Percentiles rank a stretch among this genome's conserved stretches.
Conservation (phyloP, 176 grass and related monocot genomes). For the Bolboschoenus planiculmis region DNA sequence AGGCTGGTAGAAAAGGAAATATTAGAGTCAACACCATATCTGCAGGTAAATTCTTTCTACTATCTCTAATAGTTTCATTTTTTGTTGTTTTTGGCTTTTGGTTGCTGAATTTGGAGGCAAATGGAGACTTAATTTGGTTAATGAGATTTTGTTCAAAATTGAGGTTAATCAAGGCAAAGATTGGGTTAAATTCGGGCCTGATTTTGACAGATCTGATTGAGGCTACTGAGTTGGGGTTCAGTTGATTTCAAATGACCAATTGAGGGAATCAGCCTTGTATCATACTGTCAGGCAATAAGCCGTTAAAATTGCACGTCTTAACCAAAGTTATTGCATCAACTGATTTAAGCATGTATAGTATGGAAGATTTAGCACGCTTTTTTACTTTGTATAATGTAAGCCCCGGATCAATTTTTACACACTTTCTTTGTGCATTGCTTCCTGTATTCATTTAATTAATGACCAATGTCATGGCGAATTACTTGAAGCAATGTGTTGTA, state of each 20-base stretch:
- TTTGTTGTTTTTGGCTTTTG: neutral
- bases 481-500: neutral
- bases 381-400: neutral
- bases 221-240: neutral
- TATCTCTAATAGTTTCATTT: neutral
- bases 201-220: neutral
- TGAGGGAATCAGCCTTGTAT: neutral
- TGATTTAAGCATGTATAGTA: neutral
- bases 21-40: slow-evolving; percentile 94
- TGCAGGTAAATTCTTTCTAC: slow-evolving; percentile 39
- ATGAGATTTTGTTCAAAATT: neutral
- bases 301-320: neutral
- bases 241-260: neutral
- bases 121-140: neutral
- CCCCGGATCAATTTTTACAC: neutral
- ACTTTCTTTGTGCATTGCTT: neutral
- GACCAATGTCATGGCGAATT: neutral
- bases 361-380: neutral
- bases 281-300: neutral
- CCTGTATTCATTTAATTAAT: neutral
- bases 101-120: neutral
- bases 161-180: neutral
- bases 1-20: slow-evolving; percentile 64
- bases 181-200: neutral
- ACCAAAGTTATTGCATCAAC: neutral